Percentiles rank a stretch among this genome's conserved stretches.
Evolutionary conservation across 2,329 filamentous ascomycete species (phyloP).

Genomic region (Scytalidium lignicola): DNA sequence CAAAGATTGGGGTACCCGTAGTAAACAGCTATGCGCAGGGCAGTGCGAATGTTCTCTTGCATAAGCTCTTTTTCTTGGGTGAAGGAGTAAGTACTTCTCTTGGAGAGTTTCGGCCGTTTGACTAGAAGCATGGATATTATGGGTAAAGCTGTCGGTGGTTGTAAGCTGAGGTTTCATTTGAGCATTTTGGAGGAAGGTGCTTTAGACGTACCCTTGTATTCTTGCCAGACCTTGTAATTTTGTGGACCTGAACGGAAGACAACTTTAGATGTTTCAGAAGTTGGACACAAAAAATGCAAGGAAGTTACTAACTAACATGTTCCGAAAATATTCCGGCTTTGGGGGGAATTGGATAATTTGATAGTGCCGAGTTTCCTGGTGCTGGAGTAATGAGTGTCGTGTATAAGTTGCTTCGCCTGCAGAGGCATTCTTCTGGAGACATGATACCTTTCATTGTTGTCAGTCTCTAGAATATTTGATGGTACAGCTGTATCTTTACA

Average conservation of each 20-base stretch:
- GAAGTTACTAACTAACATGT: constrained; percentile 50
- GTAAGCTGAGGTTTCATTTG: constrained; percentile 10
- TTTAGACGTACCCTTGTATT: constrained; percentile 35
- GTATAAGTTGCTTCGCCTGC: constrained; percentile 68
- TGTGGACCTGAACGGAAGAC: constrained; percentile 66
- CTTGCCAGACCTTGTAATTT: constrained; percentile 52
- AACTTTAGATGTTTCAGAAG: constrained; percentile 36
- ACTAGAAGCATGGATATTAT: constrained; percentile 71
- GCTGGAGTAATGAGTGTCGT: constrained; percentile 61
- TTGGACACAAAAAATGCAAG: background rate
- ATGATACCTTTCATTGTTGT: constrained; percentile 39
- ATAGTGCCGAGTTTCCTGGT: constrained; percentile 37
- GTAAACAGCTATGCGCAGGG: constrained; percentile 65
- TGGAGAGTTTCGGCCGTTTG: constrained; percentile 67
- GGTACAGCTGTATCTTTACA: constrained; percentile 9
- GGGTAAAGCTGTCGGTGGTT: constrained; percentile 46
- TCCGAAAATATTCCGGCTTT: constrained; percentile 66
- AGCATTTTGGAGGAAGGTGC: background rate
- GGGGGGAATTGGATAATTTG: constrained; percentile 68
- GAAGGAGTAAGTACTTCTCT: constrained; percentile 68
- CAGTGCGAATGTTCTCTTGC: constrained; percentile 65
- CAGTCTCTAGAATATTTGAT: constrained; percentile 1
- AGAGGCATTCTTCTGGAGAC: constrained; percentile 68
- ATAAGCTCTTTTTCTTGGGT: constrained; percentile 65
- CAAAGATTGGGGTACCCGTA: constrained; percentile 53